phyloP scores from a whole-genome alignment of 768 basidiomycete genomes.

The Rhizopogon rudus region DNA sequence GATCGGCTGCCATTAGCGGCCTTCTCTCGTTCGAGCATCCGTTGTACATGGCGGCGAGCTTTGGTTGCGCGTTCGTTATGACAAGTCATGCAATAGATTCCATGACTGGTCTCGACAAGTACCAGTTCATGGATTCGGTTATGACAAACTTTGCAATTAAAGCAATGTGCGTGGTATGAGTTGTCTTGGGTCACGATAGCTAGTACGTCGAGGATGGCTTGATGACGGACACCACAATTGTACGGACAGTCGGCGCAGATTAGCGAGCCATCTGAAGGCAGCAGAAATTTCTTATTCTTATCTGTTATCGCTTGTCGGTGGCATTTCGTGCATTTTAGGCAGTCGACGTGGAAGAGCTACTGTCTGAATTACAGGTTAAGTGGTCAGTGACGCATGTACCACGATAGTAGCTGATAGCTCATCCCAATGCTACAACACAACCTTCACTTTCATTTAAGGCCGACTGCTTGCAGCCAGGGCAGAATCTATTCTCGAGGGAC shows the following conservation, averaged over 20 bases:
- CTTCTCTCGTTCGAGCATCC: slow-evolving; percentile 58
- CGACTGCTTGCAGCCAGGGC: slow-evolving; percentile 79
- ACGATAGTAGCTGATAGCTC: slow-evolving; percentile 27
- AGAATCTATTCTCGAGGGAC: slow-evolving; percentile 51
- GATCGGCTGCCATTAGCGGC: slow-evolving; percentile 23
- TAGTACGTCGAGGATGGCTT: slow-evolving; percentile 87
- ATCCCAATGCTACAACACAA: slow-evolving; percentile 95
- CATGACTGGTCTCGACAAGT: slow-evolving; percentile 96
- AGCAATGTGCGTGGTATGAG: slow-evolving; percentile 97
- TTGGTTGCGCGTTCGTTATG: slow-evolving; percentile 97
- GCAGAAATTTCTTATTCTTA: slow-evolving; percentile 95
- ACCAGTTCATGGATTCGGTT: slow-evolving; percentile 96
- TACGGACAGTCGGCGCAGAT: slow-evolving; percentile 93
- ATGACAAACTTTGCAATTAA: slow-evolving; percentile 94
- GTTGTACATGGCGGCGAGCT: slow-evolving; percentile 87
- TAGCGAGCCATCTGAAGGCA: slow-evolving; percentile 96
- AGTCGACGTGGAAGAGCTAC: slow-evolving; percentile 92
- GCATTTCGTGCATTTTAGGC: slow-evolving; percentile 98
- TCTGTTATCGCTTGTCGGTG: slow-evolving; percentile 89
- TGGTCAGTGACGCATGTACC: background rate
- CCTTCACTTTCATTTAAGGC: slow-evolving; percentile 79
- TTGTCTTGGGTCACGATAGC: slow-evolving; percentile 99
- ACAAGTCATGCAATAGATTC: slow-evolving; percentile 98
- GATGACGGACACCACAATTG: slow-evolving; percentile 90
- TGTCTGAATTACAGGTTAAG: slow-evolving; percentile 43